Conservation (phyloP, 192 early-diverging fungal genomes). For the Endogone sp. region DNA sequence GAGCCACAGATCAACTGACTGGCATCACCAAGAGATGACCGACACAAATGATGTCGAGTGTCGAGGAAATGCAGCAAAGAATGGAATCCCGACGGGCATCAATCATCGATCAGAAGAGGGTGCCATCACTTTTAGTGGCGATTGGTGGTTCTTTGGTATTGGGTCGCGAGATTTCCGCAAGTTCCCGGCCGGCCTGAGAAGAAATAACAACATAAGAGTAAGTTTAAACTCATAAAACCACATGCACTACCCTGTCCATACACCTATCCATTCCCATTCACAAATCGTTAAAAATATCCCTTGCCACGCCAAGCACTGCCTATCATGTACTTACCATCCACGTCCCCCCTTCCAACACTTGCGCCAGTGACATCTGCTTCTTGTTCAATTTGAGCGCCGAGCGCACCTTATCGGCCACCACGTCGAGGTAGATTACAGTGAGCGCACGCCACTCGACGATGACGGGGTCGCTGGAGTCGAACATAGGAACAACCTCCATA, state of each 20-base stretch:
- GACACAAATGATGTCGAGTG: no score
- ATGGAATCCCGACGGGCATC: no score
- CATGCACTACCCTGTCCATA: no score
- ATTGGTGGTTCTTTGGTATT: constrained; percentile 90
- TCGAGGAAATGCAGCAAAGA: no score
- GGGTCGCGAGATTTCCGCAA: constrained; percentile 71
- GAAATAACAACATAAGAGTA: constrained; percentile 1
- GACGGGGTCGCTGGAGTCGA: constrained; percentile 74
- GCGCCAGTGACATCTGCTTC: constrained; percentile 67
- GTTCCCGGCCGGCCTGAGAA: constrained; percentile 70
- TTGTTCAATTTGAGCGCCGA: constrained; percentile 43
- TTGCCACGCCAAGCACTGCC: background rate
- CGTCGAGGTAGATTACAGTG: constrained; percentile 81
- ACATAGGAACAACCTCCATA: constrained; percentile 53
- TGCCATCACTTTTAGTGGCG: constrained; percentile 52
- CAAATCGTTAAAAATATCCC: no score
- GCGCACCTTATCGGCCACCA: constrained; percentile 61
- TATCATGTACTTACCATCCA: constrained; percentile 64
- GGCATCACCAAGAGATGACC: no score
- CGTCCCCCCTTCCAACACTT: constrained; percentile 89
- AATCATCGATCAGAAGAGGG: no score
- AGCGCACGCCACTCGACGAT: constrained; percentile 94
- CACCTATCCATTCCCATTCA: no score
- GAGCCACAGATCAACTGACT: no score
- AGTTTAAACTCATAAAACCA: no score